phyloP scores from a whole-genome alignment of 2,329 filamentous ascomycete genomes.

The Cadophora luteo-olivacea region DNA sequence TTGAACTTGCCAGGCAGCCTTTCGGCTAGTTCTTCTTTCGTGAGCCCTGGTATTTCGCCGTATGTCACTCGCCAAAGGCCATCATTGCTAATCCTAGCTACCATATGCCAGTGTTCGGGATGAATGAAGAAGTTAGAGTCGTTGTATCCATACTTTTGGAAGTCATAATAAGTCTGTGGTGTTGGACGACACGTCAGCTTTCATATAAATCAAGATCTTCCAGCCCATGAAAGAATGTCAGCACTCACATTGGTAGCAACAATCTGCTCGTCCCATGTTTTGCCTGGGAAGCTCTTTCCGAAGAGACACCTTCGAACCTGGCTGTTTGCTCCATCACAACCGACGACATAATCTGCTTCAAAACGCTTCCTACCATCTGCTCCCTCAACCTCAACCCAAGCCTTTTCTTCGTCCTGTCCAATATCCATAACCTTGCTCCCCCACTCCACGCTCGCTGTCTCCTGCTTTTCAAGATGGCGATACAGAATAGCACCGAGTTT shows the following conservation, averaged over 20 bases:
- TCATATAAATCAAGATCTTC: background rate
- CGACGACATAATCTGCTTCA: background rate
- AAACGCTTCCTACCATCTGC: background rate
- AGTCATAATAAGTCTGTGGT: slow-evolving; percentile 62
- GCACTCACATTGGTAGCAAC: slow-evolving; percentile 23
- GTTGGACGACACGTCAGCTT: background rate
- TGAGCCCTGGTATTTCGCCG: slow-evolving; percentile 60
- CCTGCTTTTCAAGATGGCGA: background rate
- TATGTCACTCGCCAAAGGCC: slow-evolving; percentile 69
- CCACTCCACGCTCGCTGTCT: background rate
- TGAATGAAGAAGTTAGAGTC: slow-evolving; percentile 68
- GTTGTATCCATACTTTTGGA: slow-evolving; percentile 57
- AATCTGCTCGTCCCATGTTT: slow-evolving; percentile 39
- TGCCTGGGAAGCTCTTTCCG: background rate
- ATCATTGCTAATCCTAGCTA: slow-evolving; percentile 62
- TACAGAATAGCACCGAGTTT: background rate
- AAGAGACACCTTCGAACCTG: background rate
- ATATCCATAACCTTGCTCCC: background rate
- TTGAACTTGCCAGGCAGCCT: slow-evolving; percentile 56
- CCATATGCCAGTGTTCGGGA: slow-evolving; percentile 69
- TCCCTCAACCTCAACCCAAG: background rate
- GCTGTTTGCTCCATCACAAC: background rate
- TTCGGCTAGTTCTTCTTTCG: slow-evolving; percentile 47
- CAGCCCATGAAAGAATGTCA: background rate
- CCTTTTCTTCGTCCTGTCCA: background rate